A percentile compares a stretch with the other conserved stretches of the same genome.
These are phyloP conservation scores for Fusarium nygamai DNA, from an alignment of 2,329 filamentous ascomycete genomes.

Conservation along the genomic window DNA sequence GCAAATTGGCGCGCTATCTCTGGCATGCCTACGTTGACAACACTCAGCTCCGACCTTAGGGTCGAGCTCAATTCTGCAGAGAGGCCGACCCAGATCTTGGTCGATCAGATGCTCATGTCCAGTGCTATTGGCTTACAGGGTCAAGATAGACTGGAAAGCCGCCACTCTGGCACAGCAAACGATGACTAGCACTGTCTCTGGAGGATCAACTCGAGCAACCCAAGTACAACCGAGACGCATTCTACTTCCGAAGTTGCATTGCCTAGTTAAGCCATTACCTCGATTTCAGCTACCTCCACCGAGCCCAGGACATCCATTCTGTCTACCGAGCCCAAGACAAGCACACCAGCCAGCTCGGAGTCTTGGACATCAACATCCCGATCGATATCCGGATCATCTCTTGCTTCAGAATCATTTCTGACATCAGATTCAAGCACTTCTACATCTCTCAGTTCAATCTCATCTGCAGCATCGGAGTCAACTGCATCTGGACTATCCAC, in stretches of 20 bases:
- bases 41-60: not conserved
- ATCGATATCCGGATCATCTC: not conserved
- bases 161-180: too few species aligned
- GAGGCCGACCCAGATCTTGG: not conserved
- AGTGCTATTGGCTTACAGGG: not conserved
- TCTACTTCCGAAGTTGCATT: not conserved
- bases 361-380: not conserved
- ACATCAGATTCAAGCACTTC: not conserved
- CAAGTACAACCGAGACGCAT: not conserved
- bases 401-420: not conserved
- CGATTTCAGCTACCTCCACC: not conserved
- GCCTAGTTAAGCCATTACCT: too few species aligned
- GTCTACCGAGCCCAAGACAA: not conserved
- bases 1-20: not conserved
- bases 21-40: not conserved
- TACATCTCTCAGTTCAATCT: not conserved
- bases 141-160: too few species aligned
- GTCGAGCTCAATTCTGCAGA: not conserved
- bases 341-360: not conserved
- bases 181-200: fast-evolving
- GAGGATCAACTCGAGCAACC: not conserved
- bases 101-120: not conserved
- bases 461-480: not conserved
- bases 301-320: not conserved
- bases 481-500: too few species aligned